Conservation (phyloP, 179 eudicot genomes). For the Silene vulgaris region DNA sequence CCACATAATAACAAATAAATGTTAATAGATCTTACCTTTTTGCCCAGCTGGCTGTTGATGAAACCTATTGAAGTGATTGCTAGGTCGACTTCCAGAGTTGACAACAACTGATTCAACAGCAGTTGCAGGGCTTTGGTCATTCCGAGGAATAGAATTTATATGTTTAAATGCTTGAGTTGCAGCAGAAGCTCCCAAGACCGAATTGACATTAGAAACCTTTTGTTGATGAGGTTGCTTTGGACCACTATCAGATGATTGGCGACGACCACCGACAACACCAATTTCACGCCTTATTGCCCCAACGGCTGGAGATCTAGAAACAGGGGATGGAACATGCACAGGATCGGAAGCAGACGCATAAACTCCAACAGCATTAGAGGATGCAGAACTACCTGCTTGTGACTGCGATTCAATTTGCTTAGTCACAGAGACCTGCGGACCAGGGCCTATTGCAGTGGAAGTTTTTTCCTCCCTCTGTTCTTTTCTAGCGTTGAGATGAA, state of each 20-base stretch:
- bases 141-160: constrained; percentile 33
- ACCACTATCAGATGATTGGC: constrained; percentile 49
- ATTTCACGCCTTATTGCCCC: constrained; percentile 85
- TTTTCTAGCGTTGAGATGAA: constrained; percentile 30
- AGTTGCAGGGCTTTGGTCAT: constrained; percentile 42
- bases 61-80: constrained; percentile 48
- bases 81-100: constrained; percentile 38
- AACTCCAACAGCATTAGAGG: constrained; percentile 61
- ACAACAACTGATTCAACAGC: constrained; percentile 32
- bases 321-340: constrained; percentile 84
- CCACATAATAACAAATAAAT: not conserved
- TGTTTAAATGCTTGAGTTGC: constrained; percentile 39
- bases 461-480: constrained; percentile 33
- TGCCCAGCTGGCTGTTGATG: constrained; percentile 58
- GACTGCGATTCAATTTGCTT: constrained; percentile 39
- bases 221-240: constrained; percentile 44
- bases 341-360: constrained; percentile 92
- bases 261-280: constrained; percentile 85
- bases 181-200: constrained; percentile 41
- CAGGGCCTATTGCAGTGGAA: constrained; percentile 27
- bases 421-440: constrained; percentile 27
- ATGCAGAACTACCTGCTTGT: constrained; percentile 32
- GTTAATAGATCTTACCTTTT: constrained; percentile 47
- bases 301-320: constrained; percentile 67
- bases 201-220: constrained; percentile 36